A percentile compares a stretch with the other conserved stretches of the same genome.
Conservation (phyloP, 805 yeast species). For the Starmerella gropengiesseri region DNA sequence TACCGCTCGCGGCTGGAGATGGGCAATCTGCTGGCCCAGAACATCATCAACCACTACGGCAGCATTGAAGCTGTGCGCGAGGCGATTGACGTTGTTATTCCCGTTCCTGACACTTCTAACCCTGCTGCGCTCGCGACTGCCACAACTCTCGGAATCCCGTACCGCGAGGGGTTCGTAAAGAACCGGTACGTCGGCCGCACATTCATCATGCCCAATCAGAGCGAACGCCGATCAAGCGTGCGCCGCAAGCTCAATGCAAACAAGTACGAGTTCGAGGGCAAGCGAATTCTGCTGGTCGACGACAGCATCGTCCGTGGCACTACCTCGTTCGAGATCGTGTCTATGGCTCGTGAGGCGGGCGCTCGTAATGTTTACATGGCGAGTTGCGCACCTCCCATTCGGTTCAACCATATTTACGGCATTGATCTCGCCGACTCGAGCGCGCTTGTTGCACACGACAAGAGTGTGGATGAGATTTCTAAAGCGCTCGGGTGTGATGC, state of each 20-base stretch:
- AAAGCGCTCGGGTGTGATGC: constrained; percentile 76
- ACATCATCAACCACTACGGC: constrained; percentile 40
- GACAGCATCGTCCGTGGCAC: constrained; percentile 98
- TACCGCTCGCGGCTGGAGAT: constrained; percentile 84
- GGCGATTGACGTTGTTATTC: constrained; percentile 85
- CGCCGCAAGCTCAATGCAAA: constrained; percentile 92
- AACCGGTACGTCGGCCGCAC: constrained; percentile 96
- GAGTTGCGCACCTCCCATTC: constrained; percentile 95
- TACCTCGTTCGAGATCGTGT: constrained; percentile 88
- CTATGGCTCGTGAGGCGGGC: constrained; percentile 98
- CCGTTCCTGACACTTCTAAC: constrained; percentile 98
- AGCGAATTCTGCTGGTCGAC: constrained; percentile 82
- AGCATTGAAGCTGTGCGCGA: constrained; percentile 38
- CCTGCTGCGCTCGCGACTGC: constrained; percentile 91
- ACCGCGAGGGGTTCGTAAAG: constrained; percentile 94
- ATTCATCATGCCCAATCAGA: constrained; percentile 96
- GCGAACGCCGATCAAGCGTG: constrained; percentile 84
- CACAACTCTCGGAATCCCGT: constrained; percentile 64
- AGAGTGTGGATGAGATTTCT: constrained; percentile 65
- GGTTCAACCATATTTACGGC: constrained; percentile 93
- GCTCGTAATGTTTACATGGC: constrained; percentile 93
- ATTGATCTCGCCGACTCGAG: constrained; percentile 92
- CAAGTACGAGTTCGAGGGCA: constrained; percentile 79
- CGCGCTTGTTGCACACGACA: constrained; percentile 80
- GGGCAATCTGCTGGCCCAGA: constrained; percentile 82